phyloP scores from a whole-genome alignment of 1,284 basidiomycete genomes.

The Austroboletus novae-zelandiae region DNA sequence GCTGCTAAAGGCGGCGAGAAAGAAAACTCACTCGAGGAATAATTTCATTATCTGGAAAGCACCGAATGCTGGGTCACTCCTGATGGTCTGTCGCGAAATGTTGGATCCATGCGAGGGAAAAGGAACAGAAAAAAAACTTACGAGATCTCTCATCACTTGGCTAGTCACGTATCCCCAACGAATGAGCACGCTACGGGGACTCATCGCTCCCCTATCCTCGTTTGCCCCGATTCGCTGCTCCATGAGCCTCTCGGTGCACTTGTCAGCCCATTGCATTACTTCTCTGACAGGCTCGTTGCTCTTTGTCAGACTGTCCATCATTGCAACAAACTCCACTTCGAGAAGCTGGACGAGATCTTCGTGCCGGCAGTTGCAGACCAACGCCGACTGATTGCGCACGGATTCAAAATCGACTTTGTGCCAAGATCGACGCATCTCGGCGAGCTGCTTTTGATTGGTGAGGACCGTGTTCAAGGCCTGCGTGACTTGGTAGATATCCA shows the following conservation, averaged over 20 bases:
- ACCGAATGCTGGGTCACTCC: constrained; percentile 85
- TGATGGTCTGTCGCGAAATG: constrained; percentile 62
- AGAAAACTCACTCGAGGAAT: constrained; percentile 72
- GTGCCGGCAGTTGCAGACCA: constrained; percentile 88
- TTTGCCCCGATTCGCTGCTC: constrained; percentile 54
- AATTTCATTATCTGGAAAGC: constrained; percentile 88
- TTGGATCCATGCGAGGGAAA: constrained; percentile 6
- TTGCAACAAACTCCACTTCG: constrained; percentile 78
- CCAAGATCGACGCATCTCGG: constrained; percentile 85
- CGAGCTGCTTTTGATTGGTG: constrained; percentile 79
- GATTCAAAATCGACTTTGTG: constrained; percentile 85
- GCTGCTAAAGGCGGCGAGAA: background rate
- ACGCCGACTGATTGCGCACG: constrained; percentile 84
- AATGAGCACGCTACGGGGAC: constrained; percentile 80
- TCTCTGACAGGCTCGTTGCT: constrained; percentile 80
- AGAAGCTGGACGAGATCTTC: constrained; percentile 81
- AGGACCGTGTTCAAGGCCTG: constrained; percentile 82
- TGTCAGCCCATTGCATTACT: constrained; percentile 86
- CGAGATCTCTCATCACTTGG: constrained; percentile 84
- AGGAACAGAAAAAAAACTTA: constrained; percentile 38
- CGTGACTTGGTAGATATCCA: constrained; percentile 87
- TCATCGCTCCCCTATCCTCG: constrained; percentile 79
- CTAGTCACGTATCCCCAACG: constrained; percentile 90
- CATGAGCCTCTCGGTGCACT: constrained; percentile 81
- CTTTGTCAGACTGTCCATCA: constrained; percentile 70